phyloP scores from a whole-genome alignment of 768 basidiomycete genomes.

The Multifurca ochricompacta region DNA sequence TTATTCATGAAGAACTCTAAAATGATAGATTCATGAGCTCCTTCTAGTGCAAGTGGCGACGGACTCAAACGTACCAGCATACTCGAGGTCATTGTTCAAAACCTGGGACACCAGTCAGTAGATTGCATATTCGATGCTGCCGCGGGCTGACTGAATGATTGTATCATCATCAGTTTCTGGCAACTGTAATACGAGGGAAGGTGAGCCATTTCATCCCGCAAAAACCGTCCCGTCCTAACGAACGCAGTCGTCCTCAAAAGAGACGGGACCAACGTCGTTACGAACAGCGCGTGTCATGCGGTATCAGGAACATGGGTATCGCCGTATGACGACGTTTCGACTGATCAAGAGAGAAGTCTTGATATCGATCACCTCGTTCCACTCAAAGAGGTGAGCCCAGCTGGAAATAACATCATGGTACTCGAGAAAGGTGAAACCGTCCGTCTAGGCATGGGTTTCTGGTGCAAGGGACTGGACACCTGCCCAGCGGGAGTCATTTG shows the following conservation, averaged over 20 bases:
- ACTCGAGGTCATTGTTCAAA: constrained; percentile 31
- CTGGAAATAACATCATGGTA: no score
- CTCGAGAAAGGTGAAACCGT: neutral
- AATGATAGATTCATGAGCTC: no score
- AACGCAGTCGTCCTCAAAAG: constrained; percentile 26
- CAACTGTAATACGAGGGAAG: constrained; percentile 45
- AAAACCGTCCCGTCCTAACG: neutral
- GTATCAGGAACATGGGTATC: constrained; percentile 48
- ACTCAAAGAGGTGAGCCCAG: constrained; percentile 36
- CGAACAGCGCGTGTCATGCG: constrained; percentile 32
- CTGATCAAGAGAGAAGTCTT: no score
- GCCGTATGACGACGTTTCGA: constrained; percentile 42
- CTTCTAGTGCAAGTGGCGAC: constrained; percentile 32
- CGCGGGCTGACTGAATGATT: neutral
- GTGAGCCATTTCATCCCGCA: constrained; percentile 25
- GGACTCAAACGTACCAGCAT: constrained; percentile 37
- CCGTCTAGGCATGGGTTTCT: constrained; percentile 43
- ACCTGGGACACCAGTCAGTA: constrained; percentile 39
- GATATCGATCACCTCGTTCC: constrained; percentile 53
- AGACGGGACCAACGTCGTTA: no score
- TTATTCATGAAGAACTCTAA: neutral
- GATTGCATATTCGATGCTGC: neutral
- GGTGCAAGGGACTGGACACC: constrained; percentile 48
- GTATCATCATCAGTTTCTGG: constrained; percentile 38
- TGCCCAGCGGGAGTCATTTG: no score